phyloP scores from a whole-genome alignment of 2,329 filamentous ascomycete species.

The Mycosphaerella sp. region DNA sequence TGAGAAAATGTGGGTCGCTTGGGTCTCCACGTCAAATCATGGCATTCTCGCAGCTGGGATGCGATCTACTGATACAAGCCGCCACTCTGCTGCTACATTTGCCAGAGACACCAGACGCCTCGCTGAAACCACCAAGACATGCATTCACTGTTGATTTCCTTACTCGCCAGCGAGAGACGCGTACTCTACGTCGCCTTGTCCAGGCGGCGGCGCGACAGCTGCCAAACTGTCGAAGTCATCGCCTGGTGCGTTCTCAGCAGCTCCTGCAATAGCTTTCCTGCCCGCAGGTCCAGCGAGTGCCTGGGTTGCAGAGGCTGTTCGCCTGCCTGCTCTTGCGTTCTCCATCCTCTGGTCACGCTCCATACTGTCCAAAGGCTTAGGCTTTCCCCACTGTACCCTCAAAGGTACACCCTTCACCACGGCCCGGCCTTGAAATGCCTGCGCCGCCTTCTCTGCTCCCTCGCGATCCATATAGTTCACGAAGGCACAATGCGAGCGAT shows the following conservation, averaged over 20 bases:
- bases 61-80: too few species aligned
- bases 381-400: slow-evolving; percentile 84
- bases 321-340: slow-evolving; percentile 71
- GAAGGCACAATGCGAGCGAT: slow-evolving; percentile 95
- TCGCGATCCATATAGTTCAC: slow-evolving; percentile 85
- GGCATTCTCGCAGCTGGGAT: too few species aligned
- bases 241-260: slow-evolving; percentile 38
- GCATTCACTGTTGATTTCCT: background rate
- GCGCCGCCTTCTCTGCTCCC: slow-evolving; percentile 77
- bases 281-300: slow-evolving; percentile 25
- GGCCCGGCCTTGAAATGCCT: slow-evolving; percentile 76
- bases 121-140: slow-evolving; percentile 5
- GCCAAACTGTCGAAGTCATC: slow-evolving; percentile 41
- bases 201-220: slow-evolving; percentile 69
- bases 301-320: slow-evolving; percentile 35
- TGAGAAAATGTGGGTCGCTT: too few species aligned
- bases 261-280: slow-evolving; percentile 26
- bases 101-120: slow-evolving; percentile 9
- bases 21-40: too few species aligned
- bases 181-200: slow-evolving; percentile 70
- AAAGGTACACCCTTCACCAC: slow-evolving; percentile 88
- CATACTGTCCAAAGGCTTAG: slow-evolving; percentile 86
- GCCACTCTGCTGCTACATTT: too few species aligned
- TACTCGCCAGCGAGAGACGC: slow-evolving; percentile 77
- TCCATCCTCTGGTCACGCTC: slow-evolving; percentile 75